Conservation (phyloP, 1,139 yeast genomes). For the Hemisphaericaspora xylofermentans region DNA sequence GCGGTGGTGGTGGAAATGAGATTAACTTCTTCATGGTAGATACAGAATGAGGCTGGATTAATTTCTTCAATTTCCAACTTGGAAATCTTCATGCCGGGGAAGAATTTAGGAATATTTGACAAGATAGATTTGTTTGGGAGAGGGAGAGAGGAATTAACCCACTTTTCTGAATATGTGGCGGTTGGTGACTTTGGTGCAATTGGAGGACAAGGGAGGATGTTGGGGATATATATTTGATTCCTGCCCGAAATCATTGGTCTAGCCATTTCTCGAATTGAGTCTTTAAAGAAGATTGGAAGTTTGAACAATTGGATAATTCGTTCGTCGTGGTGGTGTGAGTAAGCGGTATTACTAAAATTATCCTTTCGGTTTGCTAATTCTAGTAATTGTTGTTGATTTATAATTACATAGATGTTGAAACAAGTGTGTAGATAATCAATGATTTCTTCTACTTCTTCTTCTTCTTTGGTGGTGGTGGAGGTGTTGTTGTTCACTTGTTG, state of each 20-base stretch:
- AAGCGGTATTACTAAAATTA: too few species aligned
- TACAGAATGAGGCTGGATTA: slow-evolving; percentile 4
- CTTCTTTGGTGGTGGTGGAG: too few species aligned
- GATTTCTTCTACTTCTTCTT: slow-evolving; percentile 1
- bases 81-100: not conserved
- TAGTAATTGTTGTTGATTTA: slow-evolving; percentile 10
- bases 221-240: slow-evolving; percentile 6
- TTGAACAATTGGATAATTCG: slow-evolving; percentile 1
- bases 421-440: slow-evolving; percentile 9
- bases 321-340: too few species aligned
- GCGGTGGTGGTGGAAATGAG: slow-evolving; percentile 7
- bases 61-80: slow-evolving; percentile 9
- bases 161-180: too few species aligned
- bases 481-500: not conserved
- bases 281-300: slow-evolving; percentile 9
- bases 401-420: slow-evolving; percentile 6
- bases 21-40: slow-evolving; percentile 9
- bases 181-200: too few species aligned
- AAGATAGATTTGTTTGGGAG: not conserved
- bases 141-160: too few species aligned
- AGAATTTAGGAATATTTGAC: not conserved
- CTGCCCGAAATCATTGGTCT: slow-evolving; percentile 7
- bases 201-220: not conserved
- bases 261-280: slow-evolving; percentile 11
- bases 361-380: not conserved